Conservation (phyloP, 805 yeast species). For the Aciculoconidium aculeatum region DNA sequence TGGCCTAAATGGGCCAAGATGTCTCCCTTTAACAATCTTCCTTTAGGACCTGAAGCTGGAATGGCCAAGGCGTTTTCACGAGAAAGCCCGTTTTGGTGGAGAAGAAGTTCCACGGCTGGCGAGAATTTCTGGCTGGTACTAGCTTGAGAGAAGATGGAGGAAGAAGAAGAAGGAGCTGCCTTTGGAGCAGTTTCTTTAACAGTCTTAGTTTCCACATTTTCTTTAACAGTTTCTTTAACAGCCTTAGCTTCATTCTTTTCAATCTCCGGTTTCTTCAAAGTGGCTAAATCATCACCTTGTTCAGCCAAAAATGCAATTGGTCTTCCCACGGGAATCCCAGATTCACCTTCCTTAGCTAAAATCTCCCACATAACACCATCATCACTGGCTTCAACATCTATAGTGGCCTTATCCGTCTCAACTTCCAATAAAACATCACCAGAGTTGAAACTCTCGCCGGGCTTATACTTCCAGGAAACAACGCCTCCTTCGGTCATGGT, state of each 20-base stretch:
- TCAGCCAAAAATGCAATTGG: constrained; percentile 90
- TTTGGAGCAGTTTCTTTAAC: constrained; percentile 8
- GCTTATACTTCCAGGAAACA: constrained; percentile 79
- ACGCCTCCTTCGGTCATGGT: constrained; percentile 97
- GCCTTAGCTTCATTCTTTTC: constrained; percentile 19
- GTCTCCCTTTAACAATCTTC: constrained; percentile 86
- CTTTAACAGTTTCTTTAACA: constrained; percentile 9
- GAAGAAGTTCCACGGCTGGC: constrained; percentile 72
- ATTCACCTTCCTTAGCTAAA: constrained; percentile 62
- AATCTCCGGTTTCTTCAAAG: constrained; percentile 53
- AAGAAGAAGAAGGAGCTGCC: constrained; percentile 3
- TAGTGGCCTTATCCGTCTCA: constrained; percentile 83
- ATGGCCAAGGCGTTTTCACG: constrained; percentile 66
- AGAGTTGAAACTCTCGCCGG: constrained; percentile 60
- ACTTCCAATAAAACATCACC: constrained; percentile 83
- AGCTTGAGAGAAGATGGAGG: constrained; percentile 38
- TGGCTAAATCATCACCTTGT: constrained; percentile 71
- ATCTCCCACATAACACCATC: constrained; percentile 88
- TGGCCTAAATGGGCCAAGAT: constrained; percentile 78
- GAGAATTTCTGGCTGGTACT: constrained; percentile 59
- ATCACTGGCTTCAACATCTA: constrained; percentile 83
- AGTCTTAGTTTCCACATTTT: constrained; percentile 7
- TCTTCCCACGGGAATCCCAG: constrained; percentile 76
- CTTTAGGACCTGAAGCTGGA: constrained; percentile 83
- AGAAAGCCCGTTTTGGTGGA: constrained; percentile 58